Conservation (phyloP, 169 alveolate genomes). For the Theileria equi region DNA sequence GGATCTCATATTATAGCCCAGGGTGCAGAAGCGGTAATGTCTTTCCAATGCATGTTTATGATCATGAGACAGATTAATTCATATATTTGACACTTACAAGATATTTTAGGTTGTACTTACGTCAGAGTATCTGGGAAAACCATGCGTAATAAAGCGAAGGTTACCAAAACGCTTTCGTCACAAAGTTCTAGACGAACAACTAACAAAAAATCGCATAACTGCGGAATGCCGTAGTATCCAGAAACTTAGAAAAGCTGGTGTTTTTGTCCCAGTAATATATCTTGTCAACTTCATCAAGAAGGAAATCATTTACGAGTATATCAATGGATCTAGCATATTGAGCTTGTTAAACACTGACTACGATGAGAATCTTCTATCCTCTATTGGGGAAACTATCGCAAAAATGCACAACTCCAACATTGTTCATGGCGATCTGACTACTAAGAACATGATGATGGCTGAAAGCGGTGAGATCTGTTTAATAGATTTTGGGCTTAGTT, state of each 20-base stretch:
- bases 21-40: constrained; percentile 62
- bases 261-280: constrained; percentile 70
- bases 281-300: constrained; percentile 63
- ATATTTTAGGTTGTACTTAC: constrained; percentile 10
- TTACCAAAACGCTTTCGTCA: constrained; percentile 66
- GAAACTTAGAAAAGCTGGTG: constrained; percentile 57
- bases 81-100: background rate
- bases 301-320: constrained; percentile 63
- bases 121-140: constrained; percentile 44
- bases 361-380: constrained; percentile 14
- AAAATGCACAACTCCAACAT: constrained; percentile 74
- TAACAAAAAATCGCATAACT: constrained; percentile 59
- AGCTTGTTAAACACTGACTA: constrained; percentile 21
- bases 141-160: constrained; percentile 64
- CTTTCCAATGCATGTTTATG: background rate
- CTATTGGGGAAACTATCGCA: constrained; percentile 62
- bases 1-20: constrained; percentile 26
- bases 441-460: constrained; percentile 65
- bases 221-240: constrained; percentile 65
- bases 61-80: background rate
- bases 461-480: constrained; percentile 56
- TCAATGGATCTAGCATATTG: constrained; percentile 62
- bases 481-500: constrained; percentile 72
- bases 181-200: constrained; percentile 57
- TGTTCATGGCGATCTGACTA: constrained; percentile 76